Percentiles rank a stretch among this genome's conserved stretches.
Conservation (phyloP, 768 basidiomycete species). For the Cystobasidium ongulense region DNA sequence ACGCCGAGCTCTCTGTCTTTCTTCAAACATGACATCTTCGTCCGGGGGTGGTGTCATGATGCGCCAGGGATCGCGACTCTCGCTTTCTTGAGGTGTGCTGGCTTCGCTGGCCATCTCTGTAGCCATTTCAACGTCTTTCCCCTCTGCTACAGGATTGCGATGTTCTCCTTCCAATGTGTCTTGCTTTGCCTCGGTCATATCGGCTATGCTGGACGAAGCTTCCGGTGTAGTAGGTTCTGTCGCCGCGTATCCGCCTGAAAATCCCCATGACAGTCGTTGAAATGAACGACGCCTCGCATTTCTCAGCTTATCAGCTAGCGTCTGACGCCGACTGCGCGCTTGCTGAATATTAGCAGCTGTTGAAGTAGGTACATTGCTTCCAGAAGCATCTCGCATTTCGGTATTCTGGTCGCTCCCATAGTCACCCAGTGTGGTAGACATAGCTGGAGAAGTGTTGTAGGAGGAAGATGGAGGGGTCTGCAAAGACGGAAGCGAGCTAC, state of each 20-base stretch:
- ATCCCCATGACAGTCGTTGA: neutral
- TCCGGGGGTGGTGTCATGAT: neutral
- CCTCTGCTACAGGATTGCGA: no score
- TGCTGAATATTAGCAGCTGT: neutral
- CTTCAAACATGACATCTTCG: conserved; percentile 9
- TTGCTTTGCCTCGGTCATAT: no score
- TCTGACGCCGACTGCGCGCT: neutral
- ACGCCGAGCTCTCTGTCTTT: conserved; percentile 5
- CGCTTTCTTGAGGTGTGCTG: neutral
- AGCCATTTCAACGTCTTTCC: no score
- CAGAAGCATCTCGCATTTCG: neutral
- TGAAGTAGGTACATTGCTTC: neutral
- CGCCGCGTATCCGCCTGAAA: neutral
- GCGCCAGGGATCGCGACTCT: neutral
- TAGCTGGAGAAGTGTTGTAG: no score
- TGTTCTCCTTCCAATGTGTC: no score
- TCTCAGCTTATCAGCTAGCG: neutral
- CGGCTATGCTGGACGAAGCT: neutral
- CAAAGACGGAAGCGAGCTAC: no score
- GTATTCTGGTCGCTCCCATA: no score
- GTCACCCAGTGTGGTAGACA: no score
- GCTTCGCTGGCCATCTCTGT: neutral
- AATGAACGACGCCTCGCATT: neutral
- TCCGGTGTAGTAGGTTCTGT: neutral
- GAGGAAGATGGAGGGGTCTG: no score